A percentile compares a stretch with the other conserved stretches of the same genome.
phyloP scores from a whole-genome alignment of 2,329 filamentous ascomycete species.

The Sphaerostilbella broomeana region DNA sequence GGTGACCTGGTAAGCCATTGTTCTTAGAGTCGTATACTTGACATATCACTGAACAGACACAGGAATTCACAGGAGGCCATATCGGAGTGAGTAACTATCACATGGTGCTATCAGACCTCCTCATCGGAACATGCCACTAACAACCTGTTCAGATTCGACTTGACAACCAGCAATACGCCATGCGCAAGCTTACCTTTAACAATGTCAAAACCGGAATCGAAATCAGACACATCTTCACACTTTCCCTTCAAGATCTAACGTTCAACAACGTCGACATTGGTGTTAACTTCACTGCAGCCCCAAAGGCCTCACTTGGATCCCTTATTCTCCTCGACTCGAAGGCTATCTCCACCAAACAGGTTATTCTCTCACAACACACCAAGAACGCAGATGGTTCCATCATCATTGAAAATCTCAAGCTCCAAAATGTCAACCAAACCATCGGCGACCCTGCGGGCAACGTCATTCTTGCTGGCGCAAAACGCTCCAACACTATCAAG shows the following conservation, averaged over 20 bases:
- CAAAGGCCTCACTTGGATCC: slow-evolving; percentile 12
- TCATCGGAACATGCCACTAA: no score
- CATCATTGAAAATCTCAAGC: slow-evolving; percentile 14
- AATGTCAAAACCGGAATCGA: slow-evolving; percentile 14
- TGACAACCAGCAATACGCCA: slow-evolving; percentile 15
- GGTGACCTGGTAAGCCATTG: slow-evolving; percentile 7
- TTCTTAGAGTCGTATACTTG: not conserved
- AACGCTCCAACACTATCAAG: slow-evolving; percentile 3
- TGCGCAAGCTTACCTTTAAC: slow-evolving; percentile 11
- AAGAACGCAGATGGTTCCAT: slow-evolving; percentile 13
- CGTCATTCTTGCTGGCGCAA: slow-evolving; percentile 6
- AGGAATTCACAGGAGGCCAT: slow-evolving; percentile 9
- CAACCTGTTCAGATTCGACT: slow-evolving; percentile 7
- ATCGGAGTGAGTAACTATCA: slow-evolving; percentile 12
- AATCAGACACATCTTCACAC: slow-evolving; percentile 13
- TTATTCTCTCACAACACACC: slow-evolving; percentile 13
- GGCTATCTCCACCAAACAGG: slow-evolving; percentile 9
- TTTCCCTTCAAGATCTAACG: slow-evolving; percentile 12
- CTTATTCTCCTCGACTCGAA: slow-evolving; percentile 14
- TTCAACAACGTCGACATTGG: slow-evolving; percentile 13
- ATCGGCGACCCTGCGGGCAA: slow-evolving; percentile 8
- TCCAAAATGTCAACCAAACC: slow-evolving; percentile 4
- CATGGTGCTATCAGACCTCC: no score
- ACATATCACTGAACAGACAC: not conserved
- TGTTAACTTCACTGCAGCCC: slow-evolving; percentile 13